Base-by-base conservation (phyloP, 2,329 filamentous ascomycete species). In the Pseudogymnoascus sp. region DNA sequence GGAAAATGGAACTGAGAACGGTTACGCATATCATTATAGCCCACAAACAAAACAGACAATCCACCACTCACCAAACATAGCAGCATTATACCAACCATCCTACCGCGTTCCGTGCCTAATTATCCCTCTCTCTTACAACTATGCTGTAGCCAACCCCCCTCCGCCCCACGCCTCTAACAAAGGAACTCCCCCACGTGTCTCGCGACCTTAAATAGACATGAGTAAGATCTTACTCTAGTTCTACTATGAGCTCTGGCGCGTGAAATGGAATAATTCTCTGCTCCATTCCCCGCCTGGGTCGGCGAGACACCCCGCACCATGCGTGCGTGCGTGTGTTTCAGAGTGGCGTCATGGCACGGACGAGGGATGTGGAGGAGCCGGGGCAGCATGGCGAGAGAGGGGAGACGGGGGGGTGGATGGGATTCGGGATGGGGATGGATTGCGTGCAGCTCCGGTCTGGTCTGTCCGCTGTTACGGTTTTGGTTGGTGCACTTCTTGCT, bases 291-390 rank as follows among this genome's bases (percentile, higher is more conserved):
- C 5, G n/a, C 13, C n/a, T 21, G 5, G 2, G 27, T 4, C 48
- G 33, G n/a, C 48, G 48, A 55, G 48, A 55, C 39, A 42, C 48
- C 48, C 48, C 48, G 48, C 27, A 55, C 29, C 48, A 55, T 55
- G 48, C 48, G 9, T 33, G 48, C 48, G 9, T 33, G n/a, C 48
- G 29, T 12, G 27, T 55, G 48, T 55, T 55, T 55, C 48, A 55
- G 48, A 55, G 29, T 55, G 48, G 48, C 48, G 48, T 33, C 48
- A 55, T 55, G 29, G 48, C 29, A 55, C 29, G 48, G 48, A 33
- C 48, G 29, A n/a, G 48, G 48, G 29, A 55, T 10, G 48, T 5
- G 44, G 44, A 8, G 15, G 6, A 55, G 27, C 48, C 48, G 48
- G 17, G 15, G 29, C 21, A 8, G n/a, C n/a, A 25, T 48, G 21